Conservation (phyloP, 225 moss, liverwort and hornwort genomes). For the Sphagnum contortum region DNA sequence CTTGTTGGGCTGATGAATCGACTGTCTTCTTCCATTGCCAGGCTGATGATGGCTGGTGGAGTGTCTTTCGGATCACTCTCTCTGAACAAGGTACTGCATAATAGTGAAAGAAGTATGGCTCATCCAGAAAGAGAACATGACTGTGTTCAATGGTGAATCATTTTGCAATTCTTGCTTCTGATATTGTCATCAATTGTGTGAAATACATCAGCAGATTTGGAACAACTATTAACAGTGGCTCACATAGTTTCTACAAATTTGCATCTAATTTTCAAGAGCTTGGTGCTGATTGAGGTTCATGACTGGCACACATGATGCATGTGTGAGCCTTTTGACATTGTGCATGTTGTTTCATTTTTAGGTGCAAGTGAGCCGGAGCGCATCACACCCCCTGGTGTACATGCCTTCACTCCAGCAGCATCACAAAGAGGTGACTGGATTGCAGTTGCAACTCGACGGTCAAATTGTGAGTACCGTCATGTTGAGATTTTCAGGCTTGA, state of each 20-base stretch:
- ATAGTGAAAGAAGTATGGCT: no score
- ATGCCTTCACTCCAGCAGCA: slow-evolving; percentile 41
- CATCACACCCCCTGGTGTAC: slow-evolving; percentile 38
- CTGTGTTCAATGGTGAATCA: no score
- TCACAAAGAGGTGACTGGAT: slow-evolving; percentile 28
- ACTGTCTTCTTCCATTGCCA: slow-evolving; percentile 33
- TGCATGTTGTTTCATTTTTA: not conserved
- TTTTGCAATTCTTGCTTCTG: not conserved
- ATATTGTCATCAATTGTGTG: not conserved
- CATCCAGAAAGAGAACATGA: not conserved
- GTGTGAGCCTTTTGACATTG: not conserved
- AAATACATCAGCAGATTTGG: no score
- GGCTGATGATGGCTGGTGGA: slow-evolving; percentile 54
- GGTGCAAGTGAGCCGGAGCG: slow-evolving; percentile 10
- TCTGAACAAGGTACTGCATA: slow-evolving; percentile 1
- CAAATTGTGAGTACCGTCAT: slow-evolving; percentile 16
- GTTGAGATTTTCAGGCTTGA: slow-evolving; percentile 28
- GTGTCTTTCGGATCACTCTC: slow-evolving; percentile 19
- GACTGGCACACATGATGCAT: not conserved
- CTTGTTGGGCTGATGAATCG: slow-evolving; percentile 33
- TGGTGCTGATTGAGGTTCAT: slow-evolving; percentile 4
- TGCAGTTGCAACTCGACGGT: slow-evolving; percentile 39
- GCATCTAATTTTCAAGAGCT: not conserved
- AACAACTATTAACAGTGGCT: not conserved
- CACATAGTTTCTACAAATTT: not conserved